Evolutionary conservation across 164 flowering plant species (phyloP).

Genomic region (Kingdonia uniflora): DNA sequence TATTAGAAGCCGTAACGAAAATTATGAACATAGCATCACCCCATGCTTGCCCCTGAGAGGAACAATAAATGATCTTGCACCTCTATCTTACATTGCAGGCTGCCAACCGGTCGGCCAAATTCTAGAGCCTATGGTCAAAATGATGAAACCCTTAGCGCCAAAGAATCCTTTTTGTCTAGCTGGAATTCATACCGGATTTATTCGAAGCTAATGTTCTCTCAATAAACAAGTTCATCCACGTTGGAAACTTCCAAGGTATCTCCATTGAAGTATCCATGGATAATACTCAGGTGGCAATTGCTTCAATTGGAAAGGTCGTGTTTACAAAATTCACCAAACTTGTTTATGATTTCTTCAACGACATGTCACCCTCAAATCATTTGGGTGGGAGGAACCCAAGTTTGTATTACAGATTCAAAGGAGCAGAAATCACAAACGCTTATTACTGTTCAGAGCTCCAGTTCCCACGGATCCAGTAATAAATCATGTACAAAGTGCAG

Average conservation of each 20-base stretch:
- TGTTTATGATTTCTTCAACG: conserved; percentile 50
- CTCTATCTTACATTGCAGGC: conserved; percentile 57
- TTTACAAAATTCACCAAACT: conserved; percentile 57
- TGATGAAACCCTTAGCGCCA: conserved; percentile 27
- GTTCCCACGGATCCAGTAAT: conserved; percentile 53
- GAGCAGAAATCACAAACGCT: conserved; percentile 53
- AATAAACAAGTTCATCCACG: conserved; percentile 49
- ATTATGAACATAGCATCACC: conserved; percentile 41
- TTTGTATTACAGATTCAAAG: conserved; percentile 54
- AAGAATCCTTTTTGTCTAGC: conserved; percentile 31
- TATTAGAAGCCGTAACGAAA: conserved; percentile 44
- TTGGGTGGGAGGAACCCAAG: conserved; percentile 53
- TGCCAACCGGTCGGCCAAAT: conserved; percentile 50
- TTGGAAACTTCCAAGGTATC: conserved; percentile 62
- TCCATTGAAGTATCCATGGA: conserved; percentile 70
- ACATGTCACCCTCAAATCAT: conserved; percentile 50
- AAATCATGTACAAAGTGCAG: conserved; percentile 58
- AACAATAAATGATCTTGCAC: conserved; percentile 53
- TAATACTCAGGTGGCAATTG: conserved; percentile 44
- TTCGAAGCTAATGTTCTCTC: conserved; percentile 45
- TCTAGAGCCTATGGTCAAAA: conserved; percentile 29
- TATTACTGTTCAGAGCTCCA: conserved; percentile 59
- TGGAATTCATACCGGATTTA: conserved; percentile 27
- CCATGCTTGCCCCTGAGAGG: conserved; percentile 62
- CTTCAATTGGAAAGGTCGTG: conserved; percentile 51